phyloP scores from a whole-genome alignment of 345 rosid genomes.

The Stellera chamaejasme region DNA sequence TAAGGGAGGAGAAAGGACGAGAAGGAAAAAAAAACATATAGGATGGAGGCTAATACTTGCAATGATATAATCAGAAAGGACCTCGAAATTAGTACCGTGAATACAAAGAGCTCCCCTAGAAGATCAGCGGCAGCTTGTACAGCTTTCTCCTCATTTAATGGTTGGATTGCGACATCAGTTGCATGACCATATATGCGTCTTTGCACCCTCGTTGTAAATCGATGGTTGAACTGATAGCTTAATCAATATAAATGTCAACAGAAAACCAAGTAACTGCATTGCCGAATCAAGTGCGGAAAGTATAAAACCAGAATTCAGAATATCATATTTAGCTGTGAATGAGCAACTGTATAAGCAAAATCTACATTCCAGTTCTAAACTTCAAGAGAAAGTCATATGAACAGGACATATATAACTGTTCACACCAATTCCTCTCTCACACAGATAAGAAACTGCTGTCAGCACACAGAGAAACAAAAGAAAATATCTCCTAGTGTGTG shows the following conservation, averaged over 20 bases:
- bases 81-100: slow-evolving; percentile 36
- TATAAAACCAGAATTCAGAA: not conserved
- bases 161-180: slow-evolving; percentile 62
- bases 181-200: slow-evolving; percentile 61
- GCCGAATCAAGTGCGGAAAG: not conserved
- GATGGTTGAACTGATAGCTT: slow-evolving; percentile 54
- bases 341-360: too few species aligned
- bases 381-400: too few species aligned
- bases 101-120: slow-evolving; percentile 75
- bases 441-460: too few species aligned
- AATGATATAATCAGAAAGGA: not conserved
- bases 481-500: too few species aligned
- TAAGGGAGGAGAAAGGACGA: too few species aligned
- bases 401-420: too few species aligned
- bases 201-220: slow-evolving; percentile 57
- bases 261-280: not conserved
- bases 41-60: too few species aligned
- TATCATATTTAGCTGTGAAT: too few species aligned
- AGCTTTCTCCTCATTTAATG: slow-evolving; percentile 78
- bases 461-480: too few species aligned
- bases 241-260: not conserved
- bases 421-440: too few species aligned
- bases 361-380: too few species aligned
- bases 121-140: slow-evolving; percentile 85
- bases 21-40: too few species aligned